Percentiles rank a stretch among this genome's conserved stretches.
Conservation (phyloP, 2,329 filamentous ascomycete genomes). For the Lasiodiplodia citricola region DNA sequence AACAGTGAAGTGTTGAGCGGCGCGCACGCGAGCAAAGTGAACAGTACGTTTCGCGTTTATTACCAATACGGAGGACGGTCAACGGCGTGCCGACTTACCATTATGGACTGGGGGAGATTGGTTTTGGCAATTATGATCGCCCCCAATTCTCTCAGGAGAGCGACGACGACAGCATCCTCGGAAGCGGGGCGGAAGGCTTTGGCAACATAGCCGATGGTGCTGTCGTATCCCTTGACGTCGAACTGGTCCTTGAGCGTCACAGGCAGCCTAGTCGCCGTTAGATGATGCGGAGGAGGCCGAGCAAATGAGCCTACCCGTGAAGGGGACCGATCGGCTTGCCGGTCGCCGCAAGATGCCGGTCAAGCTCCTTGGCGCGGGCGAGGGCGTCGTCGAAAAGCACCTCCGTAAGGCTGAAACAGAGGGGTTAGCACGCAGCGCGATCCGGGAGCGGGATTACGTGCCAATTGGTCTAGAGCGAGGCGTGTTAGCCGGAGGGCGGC, state of each 20-base stretch:
- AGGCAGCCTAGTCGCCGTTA: conserved; percentile 37
- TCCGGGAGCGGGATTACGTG: conserved; percentile 21
- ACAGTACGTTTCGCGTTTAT: conserved; percentile 16
- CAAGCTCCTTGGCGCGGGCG: conserved; percentile 47
- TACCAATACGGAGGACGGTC: not conserved
- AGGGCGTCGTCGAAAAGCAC: conserved; percentile 53
- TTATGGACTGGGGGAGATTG: conserved; percentile 61
- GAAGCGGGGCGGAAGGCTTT: conserved; percentile 59
- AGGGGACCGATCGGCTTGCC: conserved; percentile 50
- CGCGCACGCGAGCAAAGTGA: conserved; percentile 8
- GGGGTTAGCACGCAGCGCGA: conserved; percentile 15
- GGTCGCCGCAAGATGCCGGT: conserved; percentile 45
- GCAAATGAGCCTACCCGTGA: conserved; percentile 41
- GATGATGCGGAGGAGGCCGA: no score
- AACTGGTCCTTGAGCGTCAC: conserved; percentile 58
- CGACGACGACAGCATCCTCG: conserved; percentile 57
- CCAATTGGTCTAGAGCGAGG: conserved; percentile 23
- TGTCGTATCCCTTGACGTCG: conserved; percentile 54
- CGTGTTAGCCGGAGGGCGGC: conserved; percentile 15
- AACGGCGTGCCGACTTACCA: conserved; percentile 63
- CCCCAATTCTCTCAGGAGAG: conserved; percentile 56
- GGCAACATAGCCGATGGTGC: conserved; percentile 64
- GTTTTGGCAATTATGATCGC: conserved; percentile 62
- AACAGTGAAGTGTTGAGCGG: not conserved
- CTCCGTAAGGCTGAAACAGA: conserved; percentile 40